Base-by-base conservation (phyloP, 176 grass and related monocot species). In the Oryza rufipogon region DNA sequence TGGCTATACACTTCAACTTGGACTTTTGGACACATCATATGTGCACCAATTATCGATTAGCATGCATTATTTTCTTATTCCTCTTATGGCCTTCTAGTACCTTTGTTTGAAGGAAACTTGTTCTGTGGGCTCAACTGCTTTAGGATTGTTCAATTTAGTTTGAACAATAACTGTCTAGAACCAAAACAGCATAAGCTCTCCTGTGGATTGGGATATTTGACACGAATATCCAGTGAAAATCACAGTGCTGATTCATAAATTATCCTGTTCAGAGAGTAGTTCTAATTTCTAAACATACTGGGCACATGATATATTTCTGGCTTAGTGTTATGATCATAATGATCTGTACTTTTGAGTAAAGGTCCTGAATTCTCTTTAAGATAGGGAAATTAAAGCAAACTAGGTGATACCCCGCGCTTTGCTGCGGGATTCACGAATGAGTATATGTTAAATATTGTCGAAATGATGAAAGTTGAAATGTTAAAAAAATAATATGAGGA, bases 41-140 rank as follows among this genome's bases (percentile, higher is more conserved):
- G 38, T 69, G 26, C 20, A 51, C 64, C 47, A 77, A 70, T 6
- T 45, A 33, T 70, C 20, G 4, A 78, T 58, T 10, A 23, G 23
- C 1, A 1, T 30, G 49, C 16, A 70, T 69, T 30, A 52, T 41
- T 69, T 70, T 4, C 23, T 28, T 3, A 9, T 60, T 22, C 14
- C 73, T 69, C 11, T n/a, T 52, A 46, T 3, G 39, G 33, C 14
- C 16, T 3, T 16, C 4, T 12, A 75, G 8, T 32, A 14, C 64
- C 22, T 83, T 69, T 6, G 64, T 22, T 44, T 85, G 52, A 77
- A 44, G 5, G 0, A 46, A 76, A 51, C 36, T 15, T 39, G 11
- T 48, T 87, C 46, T 36, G 3, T 46, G 23, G 5, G n/a, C 78
- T 80, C 74, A 75, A 75, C 45, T 74, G 25, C 22, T 25, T 81